Evolutionary conservation across 306 rosid species (phyloP).

Genomic region (apple (Malus domestica)): ASM211411v1 NC_041802.1:3127501-3128000

Average conservation of each 20-base stretch:
- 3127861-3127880: no score
- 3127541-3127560: background rate
- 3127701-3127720: background rate
- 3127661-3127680: no score
- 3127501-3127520: no score
- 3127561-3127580: background rate
- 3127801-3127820: background rate
- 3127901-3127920: no score
- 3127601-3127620: background rate
- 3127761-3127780: conserved; percentile 6
- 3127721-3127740: background rate
- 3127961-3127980: conserved; percentile 11
- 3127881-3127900: no score
- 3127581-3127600: background rate
- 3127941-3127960: background rate
- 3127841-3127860: no score
- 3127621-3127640: background rate
- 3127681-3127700: background rate
- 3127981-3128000: background rate
- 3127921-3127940: background rate
- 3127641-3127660: background rate
- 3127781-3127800: background rate
- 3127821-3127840: no score
- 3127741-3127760: background rate
- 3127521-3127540: no score